Percentiles rank a stretch among this genome's conserved stretches.
phyloP scores from a whole-genome alignment of 106 monocot species.

The Gastrodia elata region DNA sequence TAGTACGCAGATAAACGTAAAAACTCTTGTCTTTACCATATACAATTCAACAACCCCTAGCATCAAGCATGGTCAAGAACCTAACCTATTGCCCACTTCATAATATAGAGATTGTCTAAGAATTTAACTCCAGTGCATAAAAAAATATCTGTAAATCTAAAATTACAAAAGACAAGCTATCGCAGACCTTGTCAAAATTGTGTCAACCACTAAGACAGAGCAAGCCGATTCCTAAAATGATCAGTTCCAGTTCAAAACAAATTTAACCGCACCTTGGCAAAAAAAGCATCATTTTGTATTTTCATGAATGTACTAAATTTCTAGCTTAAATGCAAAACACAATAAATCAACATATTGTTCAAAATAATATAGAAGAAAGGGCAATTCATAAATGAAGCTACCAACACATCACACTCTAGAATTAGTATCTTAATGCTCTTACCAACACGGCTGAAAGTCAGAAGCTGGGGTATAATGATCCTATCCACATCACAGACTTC shows the following conservation, averaged over 20 bases:
- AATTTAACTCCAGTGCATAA: not conserved
- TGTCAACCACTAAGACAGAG: no score
- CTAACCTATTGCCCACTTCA: no score
- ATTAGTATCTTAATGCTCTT: not conserved
- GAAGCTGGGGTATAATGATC: not conserved
- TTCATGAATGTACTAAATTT: no score
- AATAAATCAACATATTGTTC: not conserved
- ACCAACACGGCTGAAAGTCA: not conserved
- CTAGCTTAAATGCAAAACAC: not conserved
- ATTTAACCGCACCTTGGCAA: not conserved
- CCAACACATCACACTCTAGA: not conserved
- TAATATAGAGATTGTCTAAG: no score
- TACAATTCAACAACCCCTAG: no score
- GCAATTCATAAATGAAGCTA: slow-evolving; percentile 1
- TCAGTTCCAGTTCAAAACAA: not conserved
- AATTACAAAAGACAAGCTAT: not conserved
- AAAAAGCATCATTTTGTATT: not conserved
- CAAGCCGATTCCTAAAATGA: not conserved
- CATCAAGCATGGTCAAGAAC: no score
- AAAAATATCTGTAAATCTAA: not conserved
- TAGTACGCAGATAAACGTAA: no score
- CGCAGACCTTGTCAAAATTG: no score
- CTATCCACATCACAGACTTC: not conserved
- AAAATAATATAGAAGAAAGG: not conserved
- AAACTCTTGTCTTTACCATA: no score